Evolutionary conservation across 2,329 filamentous ascomycete species (phyloP), one percentile per base, ranked within the genome.

Genomic region (Hypomyces rosellus): DNA sequence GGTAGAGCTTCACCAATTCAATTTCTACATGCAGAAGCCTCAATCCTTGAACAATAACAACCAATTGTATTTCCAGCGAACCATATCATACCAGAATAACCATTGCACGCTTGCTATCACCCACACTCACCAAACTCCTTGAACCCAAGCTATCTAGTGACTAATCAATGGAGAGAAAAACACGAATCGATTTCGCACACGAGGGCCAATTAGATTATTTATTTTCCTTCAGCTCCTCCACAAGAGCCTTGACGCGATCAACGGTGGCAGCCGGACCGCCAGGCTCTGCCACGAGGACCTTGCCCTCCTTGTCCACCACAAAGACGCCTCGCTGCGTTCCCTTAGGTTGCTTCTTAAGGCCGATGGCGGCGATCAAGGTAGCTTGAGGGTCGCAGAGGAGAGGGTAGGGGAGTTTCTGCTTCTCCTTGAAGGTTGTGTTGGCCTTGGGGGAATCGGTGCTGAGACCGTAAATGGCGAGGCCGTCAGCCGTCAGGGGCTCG

Each of bases 381-480:
- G 78, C 81, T 46, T 73, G 71, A 5, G 85, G 80, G 67, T 99
- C 91, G 72, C 91, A 97, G 38, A 99, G 80, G 42, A 99, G 81
- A 34, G 86, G 75, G 69, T 96, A 99, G 5, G 86, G 88, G 48
- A 97, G 80, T 56, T 86, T 89, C 69, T 97, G 89, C 74, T 95
- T 96, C 38, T 83, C 85, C 71, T 89, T 87, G 79, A 97, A 99
- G 42, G 82, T 89, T 20, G 88, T 91, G 74, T 99, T 99, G 62
- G 89, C 83, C 72, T 93, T 95, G 62, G 89, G 84, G 44, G 84
- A 87, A 73, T 97, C 93, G 59, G 81, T 81, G 55, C 88, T 95
- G 46, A 99, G 83, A 50, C 93, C 93, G 67, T 89, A 97, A 71
- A 99, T 89, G 64, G 84, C 78, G 53, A 95, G 81, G 8, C 92